Evolutionary conservation across 2,329 filamentous ascomycete species (phyloP), one percentile per base, ranked within the genome.

Genomic region (Aspergillus fumigatiaffinis): DNA sequence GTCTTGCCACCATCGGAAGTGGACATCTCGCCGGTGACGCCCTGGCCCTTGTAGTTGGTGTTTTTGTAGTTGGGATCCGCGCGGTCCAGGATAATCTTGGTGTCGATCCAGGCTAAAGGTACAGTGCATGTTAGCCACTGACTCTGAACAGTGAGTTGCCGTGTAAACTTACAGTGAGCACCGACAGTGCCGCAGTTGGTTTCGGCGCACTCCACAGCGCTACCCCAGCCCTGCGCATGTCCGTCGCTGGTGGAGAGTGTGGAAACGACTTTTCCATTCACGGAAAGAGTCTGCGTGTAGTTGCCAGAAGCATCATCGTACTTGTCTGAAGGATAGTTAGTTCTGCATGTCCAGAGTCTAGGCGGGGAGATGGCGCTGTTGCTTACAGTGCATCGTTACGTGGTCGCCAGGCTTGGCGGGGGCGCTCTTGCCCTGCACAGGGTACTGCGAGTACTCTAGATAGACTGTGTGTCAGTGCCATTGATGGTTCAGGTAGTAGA

Each of bases 171-270:
- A 71, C 70, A 63, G 58, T 79, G 77, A 26, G 73, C 72, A 26
- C 68, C 66, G 29, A 78, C 67, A 38, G 71, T 77, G 20, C 77
- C 76, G 62, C 77, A 78, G 56, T 76, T 68, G 4, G 66, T 60
- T 41, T 65, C 69, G 1, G 70, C 71, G 50, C 76, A 78, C 57
- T 79, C 71, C 56, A 79, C 73, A 0, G 77, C 71, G 42, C 72
- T 76, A 2, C 76, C 77, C 71, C 76, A 79, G 60, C 77, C 76
- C 67, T 73, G 62, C 3, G 77, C 77, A 7, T 76, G 63, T 25
- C 72, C 77, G 57, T 75, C 73, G 53, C 69, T 75, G 50, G 79
- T 81, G 1, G 78, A 80, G 2, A 81, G 71, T 0, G 72, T 78
- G 0, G 76, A 76, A 29, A 80, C 71, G 20, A 66, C 59, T 23